Percentiles rank a stretch among this genome's conserved stretches.
These are phyloP conservation scores for Sequoiadendron giganteum DNA, from an alignment of 75 land plant genomes.

Conservation along the genomic window DNA sequence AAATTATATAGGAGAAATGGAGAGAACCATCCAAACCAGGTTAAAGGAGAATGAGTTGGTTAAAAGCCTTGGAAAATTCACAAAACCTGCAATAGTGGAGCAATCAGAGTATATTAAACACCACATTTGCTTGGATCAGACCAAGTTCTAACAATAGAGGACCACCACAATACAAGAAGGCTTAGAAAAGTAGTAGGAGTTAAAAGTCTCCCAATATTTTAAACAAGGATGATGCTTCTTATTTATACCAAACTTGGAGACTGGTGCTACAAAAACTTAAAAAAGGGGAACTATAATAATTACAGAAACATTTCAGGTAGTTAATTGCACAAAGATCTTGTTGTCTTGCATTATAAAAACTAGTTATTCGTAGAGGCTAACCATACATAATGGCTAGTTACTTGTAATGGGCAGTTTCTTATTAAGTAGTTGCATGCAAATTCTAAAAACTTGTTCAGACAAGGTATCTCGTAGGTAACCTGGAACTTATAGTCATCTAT, in stretches of 20 bases:
- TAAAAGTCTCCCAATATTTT: no score
- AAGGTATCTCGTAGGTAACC: neutral
- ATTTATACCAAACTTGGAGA: neutral
- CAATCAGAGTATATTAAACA: neutral
- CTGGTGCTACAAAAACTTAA: neutral
- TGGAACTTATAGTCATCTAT: no score
- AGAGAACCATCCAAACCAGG: neutral
- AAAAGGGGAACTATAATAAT: neutral
- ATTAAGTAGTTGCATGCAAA: no score
- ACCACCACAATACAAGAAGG: neutral
- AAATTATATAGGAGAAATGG: neutral
- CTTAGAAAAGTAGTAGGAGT: neutral
- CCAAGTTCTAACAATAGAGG: neutral
- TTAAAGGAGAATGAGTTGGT: neutral
- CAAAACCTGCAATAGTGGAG: neutral
- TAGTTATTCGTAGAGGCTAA: neutral
- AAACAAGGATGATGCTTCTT: neutral
- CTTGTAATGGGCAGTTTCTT: no score
- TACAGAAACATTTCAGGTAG: neutral
- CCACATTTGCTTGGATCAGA: neutral
- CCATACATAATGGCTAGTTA: no score
- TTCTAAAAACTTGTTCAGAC: neutral
- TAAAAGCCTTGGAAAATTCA: neutral
- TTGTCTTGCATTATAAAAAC: neutral
- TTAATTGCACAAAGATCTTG: neutral